Conservation (phyloP, 192 early-diverging fungal species). For the Jimgerdemannia flammicorona region DNA sequence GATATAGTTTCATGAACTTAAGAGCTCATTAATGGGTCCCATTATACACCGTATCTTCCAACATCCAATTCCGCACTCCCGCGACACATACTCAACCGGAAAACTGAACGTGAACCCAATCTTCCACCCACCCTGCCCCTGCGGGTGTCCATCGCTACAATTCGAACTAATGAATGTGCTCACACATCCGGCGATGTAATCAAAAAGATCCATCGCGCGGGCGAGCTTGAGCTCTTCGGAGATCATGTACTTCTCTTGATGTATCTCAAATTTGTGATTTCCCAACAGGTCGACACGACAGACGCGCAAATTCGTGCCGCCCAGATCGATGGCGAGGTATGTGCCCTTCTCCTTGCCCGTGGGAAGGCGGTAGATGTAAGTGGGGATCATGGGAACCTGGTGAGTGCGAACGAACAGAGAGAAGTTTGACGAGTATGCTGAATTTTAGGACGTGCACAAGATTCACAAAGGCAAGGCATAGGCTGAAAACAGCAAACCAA, state of each 20-base stretch:
- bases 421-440: neutral
- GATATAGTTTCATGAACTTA: too few relatives aligned
- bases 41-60: too few relatives aligned
- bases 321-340: slow-evolving; percentile 91
- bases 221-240: slow-evolving; percentile 60
- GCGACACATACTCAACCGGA: slow-evolving; percentile 50
- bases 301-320: slow-evolving; percentile 94
- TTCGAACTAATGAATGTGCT: slow-evolving; percentile 64
- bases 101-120: slow-evolving; percentile 98
- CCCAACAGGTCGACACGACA: slow-evolving; percentile 81
- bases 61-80: too few relatives aligned
- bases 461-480: neutral
- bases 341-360: slow-evolving; percentile 83
- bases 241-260: slow-evolving; percentile 76
- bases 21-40: too few relatives aligned
- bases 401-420: neutral
- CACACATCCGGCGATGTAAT: slow-evolving; percentile 87
- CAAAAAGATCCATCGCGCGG: slow-evolving; percentile 54
- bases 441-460: neutral
- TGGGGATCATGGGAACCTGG: slow-evolving; percentile 80
- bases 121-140: slow-evolving; percentile 21
- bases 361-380: slow-evolving; percentile 76
- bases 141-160: slow-evolving; percentile 43
- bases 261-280: slow-evolving; percentile 61
- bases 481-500: neutral